Evolutionary conservation across 345 rosid species (phyloP).

Genomic region (Eucalyptus dawsonii): DNA sequence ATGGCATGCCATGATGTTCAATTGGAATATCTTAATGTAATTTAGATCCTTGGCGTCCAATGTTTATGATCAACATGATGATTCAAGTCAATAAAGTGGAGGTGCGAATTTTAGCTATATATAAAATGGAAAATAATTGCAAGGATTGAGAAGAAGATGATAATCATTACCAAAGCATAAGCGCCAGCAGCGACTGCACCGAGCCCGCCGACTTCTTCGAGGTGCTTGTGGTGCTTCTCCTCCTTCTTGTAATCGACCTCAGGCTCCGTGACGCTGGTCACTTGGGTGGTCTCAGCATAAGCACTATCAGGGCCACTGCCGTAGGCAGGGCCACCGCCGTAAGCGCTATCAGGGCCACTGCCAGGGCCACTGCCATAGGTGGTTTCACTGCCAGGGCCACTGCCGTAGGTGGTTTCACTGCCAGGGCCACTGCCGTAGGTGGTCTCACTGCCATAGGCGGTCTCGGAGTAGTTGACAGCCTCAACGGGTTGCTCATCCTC

Average conservation of each 20-base stretch:
- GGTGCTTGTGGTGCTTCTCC: conserved; percentile 60
- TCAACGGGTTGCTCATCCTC: conserved; percentile 8
- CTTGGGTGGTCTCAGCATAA: not conserved
- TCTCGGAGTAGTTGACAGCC: conserved; percentile 1
- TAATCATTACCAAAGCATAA: conserved; percentile 31
- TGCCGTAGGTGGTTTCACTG: not conserved
- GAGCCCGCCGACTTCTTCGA: conserved; percentile 30
- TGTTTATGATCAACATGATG: not conserved
- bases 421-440: not conserved
- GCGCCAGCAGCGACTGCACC: conserved; percentile 33
- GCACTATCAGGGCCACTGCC: not conserved
- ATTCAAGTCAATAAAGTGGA: not conserved
- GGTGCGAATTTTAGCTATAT: not conserved
- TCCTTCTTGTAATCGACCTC: conserved; percentile 29
- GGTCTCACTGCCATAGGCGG: not conserved
- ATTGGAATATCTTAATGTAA: not conserved
- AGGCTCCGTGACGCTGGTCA: not conserved
- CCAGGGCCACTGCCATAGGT: not conserved
- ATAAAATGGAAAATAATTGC: not conserved
- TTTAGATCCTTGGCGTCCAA: not conserved
- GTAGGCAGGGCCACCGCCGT: not conserved
- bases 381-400: not conserved
- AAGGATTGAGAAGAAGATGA: not conserved
- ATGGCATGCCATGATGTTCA: not conserved
- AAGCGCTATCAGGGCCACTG: not conserved